Conservation (phyloP, 148 eudicot species). For the Dianthus caryophyllus region DNA sequence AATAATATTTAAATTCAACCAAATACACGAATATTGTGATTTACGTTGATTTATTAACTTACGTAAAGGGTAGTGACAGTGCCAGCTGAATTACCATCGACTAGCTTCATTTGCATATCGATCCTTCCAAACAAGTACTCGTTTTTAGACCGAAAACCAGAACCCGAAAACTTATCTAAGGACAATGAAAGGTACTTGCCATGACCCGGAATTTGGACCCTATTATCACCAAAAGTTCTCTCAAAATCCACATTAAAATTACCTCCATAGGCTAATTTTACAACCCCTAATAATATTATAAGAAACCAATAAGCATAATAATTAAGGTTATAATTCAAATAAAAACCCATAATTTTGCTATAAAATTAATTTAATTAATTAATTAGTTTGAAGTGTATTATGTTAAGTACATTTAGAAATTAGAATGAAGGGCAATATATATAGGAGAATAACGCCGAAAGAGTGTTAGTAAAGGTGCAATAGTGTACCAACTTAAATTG, state of each 20-base stretch:
- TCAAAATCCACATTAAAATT: conserved; percentile 36
- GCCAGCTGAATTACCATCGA: conserved; percentile 48
- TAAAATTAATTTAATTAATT: background rate
- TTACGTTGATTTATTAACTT: background rate
- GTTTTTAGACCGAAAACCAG: conserved; percentile 37
- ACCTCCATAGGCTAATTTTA: conserved; percentile 15
- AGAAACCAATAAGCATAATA: background rate
- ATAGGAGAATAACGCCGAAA: conserved; percentile 5
- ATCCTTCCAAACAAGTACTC: conserved; percentile 44
- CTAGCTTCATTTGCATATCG: conserved; percentile 45
- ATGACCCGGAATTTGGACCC: conserved; percentile 29
- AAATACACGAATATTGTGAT: no score
- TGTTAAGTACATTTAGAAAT: background rate
- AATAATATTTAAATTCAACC: no score
- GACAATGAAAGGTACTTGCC: conserved; percentile 37
- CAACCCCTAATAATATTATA: background rate
- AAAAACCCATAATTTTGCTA: background rate
- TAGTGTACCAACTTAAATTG: background rate
- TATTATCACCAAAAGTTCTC: conserved; percentile 31
- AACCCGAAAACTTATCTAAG: conserved; percentile 37
- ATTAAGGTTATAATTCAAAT: background rate
- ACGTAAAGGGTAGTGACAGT: conserved; percentile 41
- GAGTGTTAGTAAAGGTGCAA: background rate
- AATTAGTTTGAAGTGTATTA: background rate
- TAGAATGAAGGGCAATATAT: background rate